These are phyloP conservation scores for Backusella psychrophila DNA, from an alignment of 192 early-diverging fungal species.

Conservation along the genomic window DNA sequence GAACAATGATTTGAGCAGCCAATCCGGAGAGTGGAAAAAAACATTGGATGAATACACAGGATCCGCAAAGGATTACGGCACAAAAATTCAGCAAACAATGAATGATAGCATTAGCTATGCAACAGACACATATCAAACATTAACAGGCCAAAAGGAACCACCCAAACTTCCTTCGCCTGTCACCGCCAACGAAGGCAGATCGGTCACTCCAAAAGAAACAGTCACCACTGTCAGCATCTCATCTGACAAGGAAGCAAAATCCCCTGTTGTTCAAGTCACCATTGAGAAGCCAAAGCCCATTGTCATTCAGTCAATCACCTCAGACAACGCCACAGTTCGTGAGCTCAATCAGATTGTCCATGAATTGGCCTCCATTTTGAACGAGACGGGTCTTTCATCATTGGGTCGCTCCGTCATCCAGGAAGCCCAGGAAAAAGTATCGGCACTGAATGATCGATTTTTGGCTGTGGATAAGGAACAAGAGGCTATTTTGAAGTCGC, in stretches of 20 bases:
- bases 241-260: not conserved
- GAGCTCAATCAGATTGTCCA: constrained; percentile 29
- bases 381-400: constrained; percentile 34
- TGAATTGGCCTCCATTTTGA: constrained; percentile 15
- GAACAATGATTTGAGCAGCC: constrained; percentile 36
- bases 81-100: constrained; percentile 16
- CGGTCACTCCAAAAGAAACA: not conserved
- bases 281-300: constrained; percentile 6
- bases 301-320: not conserved
- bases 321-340: constrained; percentile 29
- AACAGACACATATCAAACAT: constrained; percentile 22
- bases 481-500: constrained; percentile 11
- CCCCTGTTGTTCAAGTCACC: not conserved
- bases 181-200: not conserved
- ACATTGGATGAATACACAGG: constrained; percentile 8
- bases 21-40: constrained; percentile 29
- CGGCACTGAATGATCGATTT: constrained; percentile 43
- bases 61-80: constrained; percentile 18
- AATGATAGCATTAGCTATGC: constrained; percentile 31
- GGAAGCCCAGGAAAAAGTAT: constrained; percentile 51
- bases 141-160: constrained; percentile 12
- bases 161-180: not conserved
- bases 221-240: not conserved
- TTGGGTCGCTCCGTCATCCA: constrained; percentile 54
- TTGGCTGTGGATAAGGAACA: constrained; percentile 43